Conservation (phyloP, 1,139 yeast genomes). For the Saccharomyces hybrid region DNA sequence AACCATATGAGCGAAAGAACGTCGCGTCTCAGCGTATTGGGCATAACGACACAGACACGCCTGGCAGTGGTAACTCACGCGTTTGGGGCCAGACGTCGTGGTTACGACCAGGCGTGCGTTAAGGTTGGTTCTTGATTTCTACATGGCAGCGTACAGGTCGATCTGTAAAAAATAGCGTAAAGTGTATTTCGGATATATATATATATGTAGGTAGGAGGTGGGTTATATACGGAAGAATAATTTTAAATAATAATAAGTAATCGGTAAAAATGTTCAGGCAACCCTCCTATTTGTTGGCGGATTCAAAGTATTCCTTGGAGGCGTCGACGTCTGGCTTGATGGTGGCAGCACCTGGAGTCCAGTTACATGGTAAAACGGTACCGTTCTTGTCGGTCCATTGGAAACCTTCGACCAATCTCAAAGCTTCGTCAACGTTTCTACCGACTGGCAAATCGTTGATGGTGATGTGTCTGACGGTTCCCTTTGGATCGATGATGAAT, state of each 20-base stretch:
- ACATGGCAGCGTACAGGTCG: neutral
- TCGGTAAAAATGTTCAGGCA: neutral
- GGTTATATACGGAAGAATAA: neutral
- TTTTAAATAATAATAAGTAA: neutral
- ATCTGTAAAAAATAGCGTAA: neutral
- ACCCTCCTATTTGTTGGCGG: slow-evolving; percentile 21
- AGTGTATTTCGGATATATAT: neutral
- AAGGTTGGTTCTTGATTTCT: neutral
- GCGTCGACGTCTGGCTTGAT: slow-evolving; percentile 79
- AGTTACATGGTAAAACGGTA: slow-evolving; percentile 98
- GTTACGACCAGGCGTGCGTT: neutral
- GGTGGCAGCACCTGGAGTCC: slow-evolving; percentile 96
- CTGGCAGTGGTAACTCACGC: neutral
- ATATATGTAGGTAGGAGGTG: neutral
- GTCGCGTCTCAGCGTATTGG: neutral
- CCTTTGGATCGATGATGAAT: slow-evolving; percentile 94
- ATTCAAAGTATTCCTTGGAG: slow-evolving; percentile 45
- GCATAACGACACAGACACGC: neutral
- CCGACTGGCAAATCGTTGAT: slow-evolving; percentile 98
- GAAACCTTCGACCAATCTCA: slow-evolving; percentile 97
- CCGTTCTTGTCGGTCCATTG: slow-evolving; percentile 97
- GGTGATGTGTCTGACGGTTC: slow-evolving; percentile 89
- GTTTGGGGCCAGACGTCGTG: neutral
- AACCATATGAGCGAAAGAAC: neutral
- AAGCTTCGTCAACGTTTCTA: slow-evolving; percentile 94